Base-by-base conservation (phyloP, 805 yeast genomes). In the Lipomyces yamadae region DNA sequence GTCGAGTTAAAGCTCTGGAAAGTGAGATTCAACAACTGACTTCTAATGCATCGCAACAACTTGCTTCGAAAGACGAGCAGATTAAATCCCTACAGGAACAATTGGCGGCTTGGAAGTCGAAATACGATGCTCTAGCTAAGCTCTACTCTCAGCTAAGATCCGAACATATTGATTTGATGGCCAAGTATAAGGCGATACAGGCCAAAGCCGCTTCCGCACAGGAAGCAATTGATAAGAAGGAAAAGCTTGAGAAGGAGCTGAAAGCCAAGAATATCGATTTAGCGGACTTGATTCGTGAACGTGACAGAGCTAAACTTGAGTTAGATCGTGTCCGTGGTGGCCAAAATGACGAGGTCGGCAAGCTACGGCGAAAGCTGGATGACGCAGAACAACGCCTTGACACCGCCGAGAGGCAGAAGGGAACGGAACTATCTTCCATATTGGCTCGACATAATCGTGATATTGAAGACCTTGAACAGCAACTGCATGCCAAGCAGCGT, bases 161-260 rank as follows among this genome's bases (percentile, higher is more conserved):
- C 78, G 98, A 93, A 78, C 97, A 93, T 76, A 82, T 93, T 74
- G 89, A 88, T 69, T 79, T 92, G 64, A 82, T 93, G 75, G 83
- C 89, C 61, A 89, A 88, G 75, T 88, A 88, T 75, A 92, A 93
- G 76, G 88, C 89, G 72, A 83, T 88, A 58, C 96, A 66, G 39
- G 90, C 91, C 72, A 91, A 90, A 78, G 96, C 95, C 2, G 89
- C 92, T 13, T 84, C 88, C 54, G 97, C 97, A 10, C 97, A 92
- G 76, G 97, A 92, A 78, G 90, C 97, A 0, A 85, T 92, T 69
- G 89, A 89, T 70, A 89, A 87, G 77, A 86, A 92, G 71, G 97
- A 92, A 74, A 86, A 86, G 74, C 79, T 90, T 48, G 97, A 92
- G 74, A 84, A 90, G 64, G 97, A 92, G 67, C 80, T 92, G 76